phyloP scores from a whole-genome alignment of 306 rosid genomes.

The Quercus agrifolia region DNA sequence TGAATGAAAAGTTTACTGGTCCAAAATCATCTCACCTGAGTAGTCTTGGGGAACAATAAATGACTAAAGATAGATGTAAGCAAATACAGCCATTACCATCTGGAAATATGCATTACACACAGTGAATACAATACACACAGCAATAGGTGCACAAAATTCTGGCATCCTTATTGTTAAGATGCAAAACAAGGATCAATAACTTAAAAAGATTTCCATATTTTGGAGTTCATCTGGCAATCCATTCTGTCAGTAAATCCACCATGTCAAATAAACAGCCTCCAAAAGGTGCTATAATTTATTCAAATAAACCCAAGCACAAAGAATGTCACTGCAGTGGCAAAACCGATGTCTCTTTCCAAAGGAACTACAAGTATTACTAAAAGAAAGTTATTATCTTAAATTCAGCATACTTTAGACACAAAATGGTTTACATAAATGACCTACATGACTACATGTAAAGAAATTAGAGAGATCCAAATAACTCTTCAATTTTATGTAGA shows the following conservation, averaged over 20 bases:
- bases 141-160: no score
- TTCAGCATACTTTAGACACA: no score
- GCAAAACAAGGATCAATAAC: no score
- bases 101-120: constrained; percentile 20
- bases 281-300: constrained; percentile 94
- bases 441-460: background rate
- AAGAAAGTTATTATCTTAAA: no score
- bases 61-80: constrained; percentile 94
- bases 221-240: constrained; percentile 84
- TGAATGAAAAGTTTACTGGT: constrained; percentile 44
- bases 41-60: constrained; percentile 67
- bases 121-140: background rate
- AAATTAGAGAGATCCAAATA: no score
- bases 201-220: no score
- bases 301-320: constrained; percentile 79
- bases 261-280: constrained; percentile 70
- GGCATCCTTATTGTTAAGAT: no score
- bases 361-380: constrained; percentile 35
- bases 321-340: constrained; percentile 94
- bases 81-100: constrained; percentile 99
- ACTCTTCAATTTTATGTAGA: no score
- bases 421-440: no score
- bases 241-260: constrained; percentile 98
- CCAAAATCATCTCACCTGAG: constrained; percentile 74
- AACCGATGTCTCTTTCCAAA: constrained; percentile 76